These are phyloP conservation scores for Xylaria sp. DNA, from an alignment of 2,329 filamentous ascomycete species.

Conservation along the genomic window DNA sequence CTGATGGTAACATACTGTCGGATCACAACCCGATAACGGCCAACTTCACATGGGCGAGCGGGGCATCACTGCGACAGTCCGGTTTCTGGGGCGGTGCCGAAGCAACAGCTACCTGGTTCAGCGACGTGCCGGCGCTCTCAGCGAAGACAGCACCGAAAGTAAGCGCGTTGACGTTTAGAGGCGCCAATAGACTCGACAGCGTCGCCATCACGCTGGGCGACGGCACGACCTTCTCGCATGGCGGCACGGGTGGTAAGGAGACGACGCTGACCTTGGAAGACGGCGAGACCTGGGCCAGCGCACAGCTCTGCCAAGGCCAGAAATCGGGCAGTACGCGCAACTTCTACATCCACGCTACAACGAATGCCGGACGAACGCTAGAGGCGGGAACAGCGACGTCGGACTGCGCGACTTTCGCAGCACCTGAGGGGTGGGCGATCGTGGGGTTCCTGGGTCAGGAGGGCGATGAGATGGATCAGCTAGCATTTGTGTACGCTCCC, in stretches of 20 bases:
- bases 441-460: slow-evolving; percentile 46
- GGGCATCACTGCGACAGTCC: slow-evolving; percentile 49
- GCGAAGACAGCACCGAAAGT: slow-evolving; percentile 43
- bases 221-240: slow-evolving; percentile 57
- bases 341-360: slow-evolving; percentile 62
- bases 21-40: slow-evolving; percentile 70
- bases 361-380: slow-evolving; percentile 54
- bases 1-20: slow-evolving; percentile 61
- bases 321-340: slow-evolving; percentile 54
- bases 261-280: slow-evolving; percentile 50
- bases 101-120: slow-evolving; percentile 62
- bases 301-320: slow-evolving; percentile 57
- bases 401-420: slow-evolving; percentile 50
- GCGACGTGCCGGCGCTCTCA: slow-evolving; percentile 53
- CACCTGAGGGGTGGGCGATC: slow-evolving; percentile 50
- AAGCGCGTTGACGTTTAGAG: slow-evolving; percentile 52
- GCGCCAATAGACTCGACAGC: slow-evolving; percentile 55
- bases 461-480: slow-evolving; percentile 61
- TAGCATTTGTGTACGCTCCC: slow-evolving; percentile 55
- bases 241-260: slow-evolving; percentile 56
- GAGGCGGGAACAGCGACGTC: slow-evolving; percentile 51
- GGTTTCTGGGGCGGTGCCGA: slow-evolving; percentile 54
- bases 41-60: slow-evolving; percentile 54
- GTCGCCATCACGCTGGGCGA: slow-evolving; percentile 55
- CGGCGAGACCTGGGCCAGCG: slow-evolving; percentile 55